Base-by-base conservation (phyloP, 768 basidiomycete genomes). In the Ramaria rubella region DNA sequence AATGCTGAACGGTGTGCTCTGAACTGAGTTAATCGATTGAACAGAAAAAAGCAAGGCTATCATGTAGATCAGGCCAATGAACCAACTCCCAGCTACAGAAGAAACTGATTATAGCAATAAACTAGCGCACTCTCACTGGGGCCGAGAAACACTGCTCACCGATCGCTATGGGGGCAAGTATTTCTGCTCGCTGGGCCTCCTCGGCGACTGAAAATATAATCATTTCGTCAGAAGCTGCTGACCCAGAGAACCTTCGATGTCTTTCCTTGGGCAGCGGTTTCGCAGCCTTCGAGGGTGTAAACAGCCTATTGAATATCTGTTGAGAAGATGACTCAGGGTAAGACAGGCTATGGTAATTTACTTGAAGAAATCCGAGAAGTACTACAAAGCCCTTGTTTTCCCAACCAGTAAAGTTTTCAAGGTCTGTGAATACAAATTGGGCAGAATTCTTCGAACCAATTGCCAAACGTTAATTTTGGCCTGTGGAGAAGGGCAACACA, bases 401-500 rank as follows among this genome's bases (percentile, higher is more conserved):
- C 78, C 79, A 82, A 17, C 81, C 81, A 14, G 80, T 81, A 64
- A 79, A 81, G 64, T 81, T 80, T 63, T 82, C 73, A 40, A 74
- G 78, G 65, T 81, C 73, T 0, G 81, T 81, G 65, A 82, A 82
- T 1, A 81, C 80, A 56, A 81, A 82, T 0, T 62, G 52, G 0
- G 75, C 80, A 6, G 73, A 66, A 59, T 83, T 82, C 81, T 81
- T 12, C 38, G 44, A n/a, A 38, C 3, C 9, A 61, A 51, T 57
- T 4, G 29, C n/a, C n/a, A 14, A 46, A 9, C 9, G 23, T 12
- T 24, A 46, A 46, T 46, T 24, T 46, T 46, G 44, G 9, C 9
- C 12, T 11, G 36, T 38, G 36, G 17, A 27, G 19, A 19, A 44
- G 27, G n/a, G 19, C 27, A 23, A 5, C 2, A 40, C 7, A 43